These are phyloP conservation scores for Diversispora eburnea DNA, from an alignment of 192 early-diverging fungal genomes.

Conservation along the genomic window DNA sequence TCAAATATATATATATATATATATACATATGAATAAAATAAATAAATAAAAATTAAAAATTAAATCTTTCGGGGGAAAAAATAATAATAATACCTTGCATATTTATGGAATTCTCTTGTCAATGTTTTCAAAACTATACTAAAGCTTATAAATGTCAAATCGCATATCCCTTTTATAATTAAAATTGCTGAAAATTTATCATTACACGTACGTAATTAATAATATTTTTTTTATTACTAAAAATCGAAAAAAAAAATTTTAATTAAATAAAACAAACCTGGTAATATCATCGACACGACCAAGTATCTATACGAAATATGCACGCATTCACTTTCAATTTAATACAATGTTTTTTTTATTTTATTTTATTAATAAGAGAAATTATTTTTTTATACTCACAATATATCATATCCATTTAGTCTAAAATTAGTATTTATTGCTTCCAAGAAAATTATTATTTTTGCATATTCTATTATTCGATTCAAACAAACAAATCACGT, in stretches of 20 bases:
- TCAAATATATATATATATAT: background rate
- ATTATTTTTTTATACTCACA: background rate
- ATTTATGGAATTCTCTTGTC: background rate
- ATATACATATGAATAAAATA: background rate
- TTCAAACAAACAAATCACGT: background rate
- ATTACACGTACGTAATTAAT: too few species aligned
- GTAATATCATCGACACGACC: too few species aligned
- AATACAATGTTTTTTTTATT: too few species aligned
- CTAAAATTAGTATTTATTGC: background rate
- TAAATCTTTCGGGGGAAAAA: background rate
- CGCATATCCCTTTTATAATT: background rate
- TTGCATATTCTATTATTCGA: background rate
- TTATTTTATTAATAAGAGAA: background rate
- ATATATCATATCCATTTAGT: background rate
- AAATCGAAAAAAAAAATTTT: background rate
- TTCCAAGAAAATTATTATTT: background rate
- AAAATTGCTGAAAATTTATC: background rate
- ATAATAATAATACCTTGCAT: background rate
- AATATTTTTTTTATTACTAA: background rate
- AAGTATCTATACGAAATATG: too few species aligned
- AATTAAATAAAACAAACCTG: background rate
- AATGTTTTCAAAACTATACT: background rate
- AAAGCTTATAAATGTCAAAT: background rate
- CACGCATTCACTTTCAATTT: too few species aligned
- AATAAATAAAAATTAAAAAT: background rate